phyloP scores from a whole-genome alignment of 2,329 filamentous ascomycete genomes.

The Colletotrichum navitas region DNA sequence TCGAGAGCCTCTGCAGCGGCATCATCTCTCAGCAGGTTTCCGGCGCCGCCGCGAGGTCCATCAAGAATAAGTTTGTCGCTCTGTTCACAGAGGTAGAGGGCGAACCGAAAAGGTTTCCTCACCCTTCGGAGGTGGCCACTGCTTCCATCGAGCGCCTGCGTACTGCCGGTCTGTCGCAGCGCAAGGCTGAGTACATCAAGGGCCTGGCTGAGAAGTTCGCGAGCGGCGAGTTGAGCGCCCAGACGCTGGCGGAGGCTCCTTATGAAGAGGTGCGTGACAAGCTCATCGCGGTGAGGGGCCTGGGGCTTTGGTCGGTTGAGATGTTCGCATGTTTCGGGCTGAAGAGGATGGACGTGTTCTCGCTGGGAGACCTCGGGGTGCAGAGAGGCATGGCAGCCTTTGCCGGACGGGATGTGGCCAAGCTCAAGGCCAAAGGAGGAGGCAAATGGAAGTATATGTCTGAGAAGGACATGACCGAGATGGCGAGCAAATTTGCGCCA shows the following conservation, averaged over 20 bases:
- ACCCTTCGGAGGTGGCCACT: constrained; percentile 77
- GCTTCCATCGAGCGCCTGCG: constrained; percentile 77
- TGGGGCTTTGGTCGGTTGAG: constrained; percentile 93
- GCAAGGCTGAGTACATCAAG: constrained; percentile 95
- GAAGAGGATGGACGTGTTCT: constrained; percentile 95
- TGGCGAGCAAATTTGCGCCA: constrained; percentile 83
- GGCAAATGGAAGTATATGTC: constrained; percentile 99
- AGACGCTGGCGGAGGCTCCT: constrained; percentile 80
- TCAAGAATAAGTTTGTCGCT: constrained; percentile 85
- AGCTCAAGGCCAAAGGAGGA: constrained; percentile 76
- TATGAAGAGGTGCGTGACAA: constrained; percentile 89
- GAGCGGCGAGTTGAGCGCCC: constrained; percentile 78
- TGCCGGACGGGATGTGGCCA: constrained; percentile 83
- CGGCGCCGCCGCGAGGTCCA: constrained; percentile 88
- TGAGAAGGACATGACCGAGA: constrained; percentile 90
- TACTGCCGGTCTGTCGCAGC: constrained; percentile 88
- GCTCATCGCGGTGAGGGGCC: constrained; percentile 85
- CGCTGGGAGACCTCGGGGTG: constrained; percentile 90
- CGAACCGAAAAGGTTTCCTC: constrained; percentile 70
- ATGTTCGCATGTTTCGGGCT: constrained; percentile 99
- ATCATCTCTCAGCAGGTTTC: constrained; percentile 98
- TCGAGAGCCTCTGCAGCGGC: constrained; percentile 82
- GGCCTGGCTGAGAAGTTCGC: constrained; percentile 87
- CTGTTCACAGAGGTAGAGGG: constrained; percentile 68
- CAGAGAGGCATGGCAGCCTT: constrained; percentile 95